Percentiles rank a stretch among this genome's conserved stretches.
Evolutionary conservation across 345 rosid species (phyloP).

Genomic region (Boechera stricta): DNA sequence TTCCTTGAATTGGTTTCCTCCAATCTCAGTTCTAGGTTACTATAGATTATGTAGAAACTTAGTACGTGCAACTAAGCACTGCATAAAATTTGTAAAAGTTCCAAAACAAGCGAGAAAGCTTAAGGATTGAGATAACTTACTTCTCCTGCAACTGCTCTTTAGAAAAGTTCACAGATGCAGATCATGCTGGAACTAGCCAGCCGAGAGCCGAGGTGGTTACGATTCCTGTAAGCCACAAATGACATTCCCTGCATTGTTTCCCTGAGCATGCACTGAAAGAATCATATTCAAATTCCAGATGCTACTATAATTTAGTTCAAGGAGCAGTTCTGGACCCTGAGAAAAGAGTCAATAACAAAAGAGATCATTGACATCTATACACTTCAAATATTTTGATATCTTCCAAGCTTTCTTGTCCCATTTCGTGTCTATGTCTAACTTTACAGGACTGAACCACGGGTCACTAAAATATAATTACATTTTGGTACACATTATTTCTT

Average conservation of each 20-base stretch:
- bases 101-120: not conserved
- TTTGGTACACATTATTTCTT: conserved; percentile 23
- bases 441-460: conserved; percentile 18
- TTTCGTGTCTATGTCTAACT: conserved; percentile 33
- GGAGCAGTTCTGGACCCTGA: conserved; percentile 2
- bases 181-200: not conserved
- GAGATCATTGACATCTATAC: conserved; percentile 29
- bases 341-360: not conserved
- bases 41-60: conserved; percentile 7
- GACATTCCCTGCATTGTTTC: conserved; percentile 3
- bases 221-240: conserved; percentile 7
- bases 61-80: conserved; percentile 5
- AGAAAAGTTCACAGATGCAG: not conserved
- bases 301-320: conserved; percentile 5
- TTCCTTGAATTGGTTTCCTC: not conserved
- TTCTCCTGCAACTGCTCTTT: conserved; percentile 4
- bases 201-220: not conserved
- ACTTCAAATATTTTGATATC: conserved; percentile 21
- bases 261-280: conserved; percentile 4
- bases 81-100: conserved; percentile 2
- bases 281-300: not conserved
- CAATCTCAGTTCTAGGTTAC: not conserved
- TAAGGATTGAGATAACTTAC: conserved; percentile 21
- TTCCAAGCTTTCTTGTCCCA: conserved; percentile 28
- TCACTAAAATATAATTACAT: conserved; percentile 19